Conservation (phyloP, 257 asterid species). For the Thymus quinquecostatus region DNA sequence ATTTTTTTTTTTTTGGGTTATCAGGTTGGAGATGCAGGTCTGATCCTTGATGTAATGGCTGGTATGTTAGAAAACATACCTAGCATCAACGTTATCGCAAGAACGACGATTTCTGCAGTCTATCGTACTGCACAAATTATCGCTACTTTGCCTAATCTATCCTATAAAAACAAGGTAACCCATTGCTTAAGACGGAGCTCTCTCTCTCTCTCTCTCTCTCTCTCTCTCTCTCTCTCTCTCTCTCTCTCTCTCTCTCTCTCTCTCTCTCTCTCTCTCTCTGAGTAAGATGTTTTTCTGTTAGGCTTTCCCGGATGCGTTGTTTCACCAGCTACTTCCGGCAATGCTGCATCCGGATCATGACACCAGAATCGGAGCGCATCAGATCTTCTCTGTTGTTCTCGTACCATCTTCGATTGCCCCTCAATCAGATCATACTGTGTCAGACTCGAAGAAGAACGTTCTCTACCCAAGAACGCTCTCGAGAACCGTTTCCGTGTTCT, state of each 20-base stretch:
- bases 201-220: conserved; percentile 1
- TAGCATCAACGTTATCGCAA: conserved; percentile 62
- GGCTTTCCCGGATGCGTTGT: conserved; percentile 97
- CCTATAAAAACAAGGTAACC: conserved; percentile 79
- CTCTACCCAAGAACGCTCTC: conserved; percentile 86
- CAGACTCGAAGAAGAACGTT: conserved; percentile 50
- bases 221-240: background rate
- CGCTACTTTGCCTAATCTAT: conserved; percentile 75
- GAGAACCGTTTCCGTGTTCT: conserved; percentile 92
- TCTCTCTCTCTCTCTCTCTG: background rate
- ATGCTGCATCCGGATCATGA: conserved; percentile 97
- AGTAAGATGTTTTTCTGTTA: conserved; percentile 27
- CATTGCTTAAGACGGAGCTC: conserved; percentile 2
- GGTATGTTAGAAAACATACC: conserved; percentile 87
- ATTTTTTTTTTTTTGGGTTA: conserved; percentile 21
- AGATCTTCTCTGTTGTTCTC: conserved; percentile 93
- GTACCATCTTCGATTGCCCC: conserved; percentile 95
- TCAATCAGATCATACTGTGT: conserved; percentile 40
- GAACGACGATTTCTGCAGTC: conserved; percentile 81
- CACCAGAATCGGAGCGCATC: conserved; percentile 96
- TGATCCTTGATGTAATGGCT: conserved; percentile 94
- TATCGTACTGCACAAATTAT: conserved; percentile 89
- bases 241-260: background rate
- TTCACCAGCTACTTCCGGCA: conserved; percentile 93
- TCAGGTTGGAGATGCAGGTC: conserved; percentile 98